Evolutionary conservation across 768 basidiomycete species (phyloP).

Genomic region (Tricholoma saponaceum): DNA sequence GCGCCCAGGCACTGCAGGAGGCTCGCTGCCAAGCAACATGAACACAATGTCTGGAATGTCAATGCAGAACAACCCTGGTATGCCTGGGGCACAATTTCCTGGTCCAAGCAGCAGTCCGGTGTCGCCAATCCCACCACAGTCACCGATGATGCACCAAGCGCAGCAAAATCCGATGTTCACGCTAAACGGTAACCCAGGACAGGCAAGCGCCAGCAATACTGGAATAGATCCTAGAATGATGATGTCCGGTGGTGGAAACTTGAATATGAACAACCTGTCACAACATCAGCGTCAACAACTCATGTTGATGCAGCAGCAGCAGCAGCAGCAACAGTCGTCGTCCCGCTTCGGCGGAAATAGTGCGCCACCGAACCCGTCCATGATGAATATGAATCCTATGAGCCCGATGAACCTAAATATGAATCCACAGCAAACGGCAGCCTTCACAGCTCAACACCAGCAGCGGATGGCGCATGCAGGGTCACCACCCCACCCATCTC

Average conservation of each 20-base stretch:
- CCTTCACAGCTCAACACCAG: conserved; percentile 22
- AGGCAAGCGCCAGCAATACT: conserved; percentile 16
- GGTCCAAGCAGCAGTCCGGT: conserved; percentile 13
- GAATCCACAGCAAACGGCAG: conserved; percentile 22
- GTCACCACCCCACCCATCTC: conserved; percentile 35
- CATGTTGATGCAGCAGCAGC: conserved; percentile 31
- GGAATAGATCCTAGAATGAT: conserved; percentile 30
- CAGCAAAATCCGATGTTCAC: conserved; percentile 17
- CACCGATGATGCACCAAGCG: conserved; percentile 9
- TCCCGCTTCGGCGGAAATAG: conserved; percentile 1
- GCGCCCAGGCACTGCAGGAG: conserved; percentile 7
- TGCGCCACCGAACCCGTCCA: background rate
- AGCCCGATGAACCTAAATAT: conserved; percentile 10
- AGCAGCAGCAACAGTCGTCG: too few relatives aligned
- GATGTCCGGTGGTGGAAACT: conserved; percentile 15
- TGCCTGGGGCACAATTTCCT: conserved; percentile 9
- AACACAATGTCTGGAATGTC: conserved; percentile 12
- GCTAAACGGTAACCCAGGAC: conserved; percentile 14
- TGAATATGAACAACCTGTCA: conserved; percentile 25
- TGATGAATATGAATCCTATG: conserved; percentile 17
- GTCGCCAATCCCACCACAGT: conserved; percentile 18
- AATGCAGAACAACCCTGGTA: conserved; percentile 14
- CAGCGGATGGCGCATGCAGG: conserved; percentile 34
- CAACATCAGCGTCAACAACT: conserved; percentile 44
- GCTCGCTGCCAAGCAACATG: conserved; percentile 3